Percentiles rank a stretch among this genome's conserved stretches.
Evolutionary conservation across 805 yeast genomes (phyloP).

Genomic region (Torulaspora delbrueckii): DNA sequence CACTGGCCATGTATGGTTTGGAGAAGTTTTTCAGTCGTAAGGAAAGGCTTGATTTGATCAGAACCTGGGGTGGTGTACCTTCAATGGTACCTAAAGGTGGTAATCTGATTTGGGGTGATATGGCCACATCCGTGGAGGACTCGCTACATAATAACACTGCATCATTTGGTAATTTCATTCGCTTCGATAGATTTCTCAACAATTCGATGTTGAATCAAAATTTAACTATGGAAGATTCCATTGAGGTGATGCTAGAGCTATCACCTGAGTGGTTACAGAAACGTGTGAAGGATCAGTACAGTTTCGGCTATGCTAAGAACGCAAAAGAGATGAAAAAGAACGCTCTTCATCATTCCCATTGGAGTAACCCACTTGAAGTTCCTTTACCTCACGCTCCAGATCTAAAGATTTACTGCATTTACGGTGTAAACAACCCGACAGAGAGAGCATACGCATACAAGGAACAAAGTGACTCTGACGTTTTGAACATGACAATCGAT

Average conservation of each 20-base stretch:
- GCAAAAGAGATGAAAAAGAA: conserved; percentile 56
- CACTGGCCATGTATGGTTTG: conserved; percentile 87
- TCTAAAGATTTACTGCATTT: conserved; percentile 80
- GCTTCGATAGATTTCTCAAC: conserved; percentile 39
- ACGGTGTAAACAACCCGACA: conserved; percentile 96
- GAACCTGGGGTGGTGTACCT: conserved; percentile 87
- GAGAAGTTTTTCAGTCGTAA: conserved; percentile 88
- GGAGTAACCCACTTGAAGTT: conserved; percentile 95
- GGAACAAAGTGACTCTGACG: conserved; percentile 51
- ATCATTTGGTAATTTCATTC: conserved; percentile 66
- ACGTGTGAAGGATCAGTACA: conserved; percentile 65
- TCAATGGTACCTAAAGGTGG: conserved; percentile 98
- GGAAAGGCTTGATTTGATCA: conserved; percentile 80
- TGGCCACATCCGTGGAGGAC: conserved; percentile 70
- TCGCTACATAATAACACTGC: conserved; percentile 24
- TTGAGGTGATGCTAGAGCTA: conserved; percentile 56
- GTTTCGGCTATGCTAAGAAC: conserved; percentile 68
- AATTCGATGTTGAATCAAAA: conserved; percentile 35
- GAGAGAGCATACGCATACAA: conserved; percentile 88
- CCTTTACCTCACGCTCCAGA: conserved; percentile 92
- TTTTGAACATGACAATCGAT: conserved; percentile 69
- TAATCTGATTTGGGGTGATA: conserved; percentile 78
- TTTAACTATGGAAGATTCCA: conserved; percentile 60
- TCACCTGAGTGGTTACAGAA: conserved; percentile 74
- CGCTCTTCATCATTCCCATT: conserved; percentile 66